Conservation (phyloP, 495 filamentous ascomycete species). For the Neurospora sp. region DNA sequence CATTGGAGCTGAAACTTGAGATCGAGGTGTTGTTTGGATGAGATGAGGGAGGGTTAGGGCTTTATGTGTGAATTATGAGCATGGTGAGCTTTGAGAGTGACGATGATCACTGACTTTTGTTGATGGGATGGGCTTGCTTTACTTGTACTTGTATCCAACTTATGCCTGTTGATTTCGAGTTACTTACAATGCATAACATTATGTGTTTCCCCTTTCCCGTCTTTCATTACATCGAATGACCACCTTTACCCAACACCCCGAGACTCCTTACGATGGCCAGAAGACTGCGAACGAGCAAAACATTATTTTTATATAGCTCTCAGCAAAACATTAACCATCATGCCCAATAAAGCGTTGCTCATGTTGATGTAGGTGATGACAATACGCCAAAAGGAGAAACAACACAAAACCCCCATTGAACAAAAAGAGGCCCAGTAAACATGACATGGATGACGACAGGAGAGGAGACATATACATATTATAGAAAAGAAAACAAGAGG, state of each 20-base stretch:
- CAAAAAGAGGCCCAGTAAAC: background rate
- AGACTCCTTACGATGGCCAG: background rate
- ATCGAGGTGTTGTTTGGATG: background rate
- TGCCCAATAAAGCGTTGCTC: background rate
- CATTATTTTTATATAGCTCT: background rate
- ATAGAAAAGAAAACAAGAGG: background rate
- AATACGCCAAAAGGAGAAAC: background rate
- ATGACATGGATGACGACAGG: background rate
- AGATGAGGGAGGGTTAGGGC: background rate
- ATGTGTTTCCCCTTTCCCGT: background rate
- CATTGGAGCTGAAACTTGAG: background rate
- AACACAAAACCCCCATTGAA: background rate
- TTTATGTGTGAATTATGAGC: no score
- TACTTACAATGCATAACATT: background rate
- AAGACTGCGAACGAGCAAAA: background rate
- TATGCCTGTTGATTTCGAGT: background rate
- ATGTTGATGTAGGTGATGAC: background rate
- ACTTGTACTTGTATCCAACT: background rate
- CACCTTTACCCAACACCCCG: background rate
- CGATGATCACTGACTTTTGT: background rate
- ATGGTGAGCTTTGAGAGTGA: background rate
- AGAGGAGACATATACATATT: background rate
- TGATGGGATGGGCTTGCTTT: background rate
- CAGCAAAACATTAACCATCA: background rate
- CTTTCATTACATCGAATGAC: background rate